Conservation (phyloP, 169 alveolate genomes). For the Theileria annulata region DNA sequence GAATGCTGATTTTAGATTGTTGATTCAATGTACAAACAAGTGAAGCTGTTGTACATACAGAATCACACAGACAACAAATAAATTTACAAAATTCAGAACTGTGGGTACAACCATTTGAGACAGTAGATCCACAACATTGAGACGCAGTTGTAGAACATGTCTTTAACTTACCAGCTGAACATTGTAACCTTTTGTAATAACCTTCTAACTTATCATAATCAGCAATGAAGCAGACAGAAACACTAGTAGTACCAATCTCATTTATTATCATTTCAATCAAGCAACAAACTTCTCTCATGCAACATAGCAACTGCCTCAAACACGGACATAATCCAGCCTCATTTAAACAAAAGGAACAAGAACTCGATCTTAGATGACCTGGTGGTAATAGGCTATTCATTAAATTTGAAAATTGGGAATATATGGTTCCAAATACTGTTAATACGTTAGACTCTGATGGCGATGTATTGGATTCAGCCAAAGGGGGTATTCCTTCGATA, state of each 20-base stretch:
- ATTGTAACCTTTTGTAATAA: background rate
- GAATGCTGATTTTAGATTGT: background rate
- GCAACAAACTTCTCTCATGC: background rate
- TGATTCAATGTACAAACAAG: background rate
- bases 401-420: background rate
- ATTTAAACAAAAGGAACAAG: background rate
- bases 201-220: background rate
- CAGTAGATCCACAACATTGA: background rate
- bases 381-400: background rate
- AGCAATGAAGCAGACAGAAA: background rate
- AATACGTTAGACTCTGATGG: background rate
- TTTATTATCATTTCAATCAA: background rate
- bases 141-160: background rate
- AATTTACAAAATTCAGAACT: background rate
- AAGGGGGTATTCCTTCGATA: background rate
- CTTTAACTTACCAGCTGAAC: background rate
- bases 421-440: background rate
- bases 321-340: conserved; percentile 3
- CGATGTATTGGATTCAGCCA: background rate
- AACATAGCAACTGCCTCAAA: background rate
- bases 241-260: background rate
- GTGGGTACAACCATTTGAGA: background rate
- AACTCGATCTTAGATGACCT: background rate
- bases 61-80: background rate
- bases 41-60: background rate